A percentile compares a stretch with the other conserved stretches of the same genome.
Evolutionary conservation across 2,329 filamentous ascomycete genomes (phyloP).

Genomic region (Cercospora citrullina): DNA sequence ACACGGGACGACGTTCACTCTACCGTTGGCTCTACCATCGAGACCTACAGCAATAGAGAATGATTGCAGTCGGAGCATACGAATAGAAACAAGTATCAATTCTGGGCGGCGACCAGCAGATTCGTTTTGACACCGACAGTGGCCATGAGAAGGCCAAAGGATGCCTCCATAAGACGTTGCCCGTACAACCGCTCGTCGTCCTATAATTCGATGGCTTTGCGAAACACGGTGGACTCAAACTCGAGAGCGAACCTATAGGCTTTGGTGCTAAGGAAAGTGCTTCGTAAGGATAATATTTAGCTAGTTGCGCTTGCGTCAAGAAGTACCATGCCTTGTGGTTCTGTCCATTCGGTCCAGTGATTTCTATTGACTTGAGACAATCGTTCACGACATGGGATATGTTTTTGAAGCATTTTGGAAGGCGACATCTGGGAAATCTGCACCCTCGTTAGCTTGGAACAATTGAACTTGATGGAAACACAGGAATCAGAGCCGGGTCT

Average conservation of each 20-base stretch:
- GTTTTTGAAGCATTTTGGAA: background rate
- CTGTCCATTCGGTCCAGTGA: conserved; percentile 52
- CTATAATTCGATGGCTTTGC: too few species aligned
- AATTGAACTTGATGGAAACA: background rate
- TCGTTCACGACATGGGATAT: conserved; percentile 74
- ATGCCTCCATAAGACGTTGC: too few species aligned
- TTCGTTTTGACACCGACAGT: too few species aligned
- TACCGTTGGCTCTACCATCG: too few species aligned
- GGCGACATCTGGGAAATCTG: background rate
- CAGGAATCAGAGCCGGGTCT: too few species aligned
- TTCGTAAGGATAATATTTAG: conserved; percentile 68
- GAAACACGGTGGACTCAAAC: too few species aligned
- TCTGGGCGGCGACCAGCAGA: background rate
- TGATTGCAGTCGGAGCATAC: background rate
- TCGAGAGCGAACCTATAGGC: too few species aligned
- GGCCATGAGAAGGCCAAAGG: too few species aligned
- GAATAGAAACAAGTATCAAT: background rate
- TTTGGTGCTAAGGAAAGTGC: conserved; percentile 68
- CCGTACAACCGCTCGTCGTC: too few species aligned
- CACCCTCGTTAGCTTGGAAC: background rate
- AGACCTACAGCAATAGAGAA: background rate
- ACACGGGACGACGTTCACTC: background rate
- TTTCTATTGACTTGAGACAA: conserved; percentile 70
- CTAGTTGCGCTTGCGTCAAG: conserved; percentile 77
- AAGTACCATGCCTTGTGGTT: conserved; percentile 75